Evolutionary conservation across 2,329 filamentous ascomycete genomes (phyloP), one percentile per base, ranked within the genome.

Genomic region (Hymenoscyphus infarciens): DNA sequence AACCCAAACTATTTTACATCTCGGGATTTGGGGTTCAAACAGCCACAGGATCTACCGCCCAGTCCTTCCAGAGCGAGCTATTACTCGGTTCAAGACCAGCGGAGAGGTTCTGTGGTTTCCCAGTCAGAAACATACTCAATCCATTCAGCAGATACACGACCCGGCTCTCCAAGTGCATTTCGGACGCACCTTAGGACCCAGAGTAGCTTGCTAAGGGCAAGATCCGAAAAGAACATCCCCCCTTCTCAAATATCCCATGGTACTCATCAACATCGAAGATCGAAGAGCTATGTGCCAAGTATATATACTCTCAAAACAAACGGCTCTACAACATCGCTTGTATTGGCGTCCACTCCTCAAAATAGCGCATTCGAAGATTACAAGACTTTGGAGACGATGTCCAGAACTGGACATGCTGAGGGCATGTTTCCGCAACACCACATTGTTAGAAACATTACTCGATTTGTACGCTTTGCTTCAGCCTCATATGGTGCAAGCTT

Each of bases 401-500:
- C 67, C 33, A 66, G 69, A 33, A 82, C 82, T 1, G 85, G 86
- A 0, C 79, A 77, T 56, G 78, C 87, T 1, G 79, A 82, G 38
- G 84, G 83, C 0, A 80, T 84, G 57, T 88, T 88, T 58, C 87
- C 87, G 0, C 74, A 78, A 4, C 80, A 80, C 35, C 86, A 87
- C 67, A 76, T 89, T 7, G 76, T 88, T 10, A 79, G 81, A 35
- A 89, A 87, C 69, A 83, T 88, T 27, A 82, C 82, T 2, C 79
- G 86, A 39, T 89, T 87, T 65, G 87, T 88, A 77, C 81, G 84
- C 2, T 89, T 87, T 69, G 85, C 86, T 1, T 88, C 86, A 1
- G 86, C 87, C 0, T 84, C 85, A 0, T 89, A 89, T 62, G 86
- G 87, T 0, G 84, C 84, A 0, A 81, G 81, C 55, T 88, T 89